These are phyloP conservation scores for Mrakia hoshinonis DNA, from an alignment of 768 basidiomycete genomes.

Conservation along the genomic window DNA sequence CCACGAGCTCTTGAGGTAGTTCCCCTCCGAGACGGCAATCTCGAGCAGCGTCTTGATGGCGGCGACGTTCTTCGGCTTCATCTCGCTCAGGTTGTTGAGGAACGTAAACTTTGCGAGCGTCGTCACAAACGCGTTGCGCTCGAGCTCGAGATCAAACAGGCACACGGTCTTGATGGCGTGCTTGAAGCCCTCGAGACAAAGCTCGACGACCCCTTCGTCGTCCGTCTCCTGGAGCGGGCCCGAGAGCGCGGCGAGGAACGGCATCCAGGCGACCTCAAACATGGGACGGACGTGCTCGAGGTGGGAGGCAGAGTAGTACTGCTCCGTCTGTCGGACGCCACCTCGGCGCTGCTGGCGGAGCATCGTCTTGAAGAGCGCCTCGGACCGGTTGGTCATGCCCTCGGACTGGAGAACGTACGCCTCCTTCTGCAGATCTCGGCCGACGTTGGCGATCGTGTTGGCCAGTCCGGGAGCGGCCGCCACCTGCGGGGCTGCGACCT, in stretches of 20 bases:
- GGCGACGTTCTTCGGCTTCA: slow-evolving; percentile 99
- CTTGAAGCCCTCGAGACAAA: slow-evolving; percentile 92
- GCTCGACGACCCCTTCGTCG: slow-evolving; percentile 79
- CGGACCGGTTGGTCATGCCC: slow-evolving; percentile 93
- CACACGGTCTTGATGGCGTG: slow-evolving; percentile 93
- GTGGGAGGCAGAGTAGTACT: slow-evolving; percentile 93
- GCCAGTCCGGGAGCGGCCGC: slow-evolving; percentile 59
- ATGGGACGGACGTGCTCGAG: slow-evolving; percentile 94
- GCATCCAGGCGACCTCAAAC: slow-evolving; percentile 99
- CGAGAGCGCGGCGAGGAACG: slow-evolving; percentile 89
- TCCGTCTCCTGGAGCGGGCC: slow-evolving; percentile 91
- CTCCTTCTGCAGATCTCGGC: slow-evolving; percentile 88
- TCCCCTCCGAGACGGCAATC: slow-evolving; percentile 92
- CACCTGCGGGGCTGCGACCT: slow-evolving; percentile 54
- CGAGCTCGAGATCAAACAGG: slow-evolving; percentile 92
- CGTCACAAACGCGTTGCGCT: slow-evolving; percentile 97
- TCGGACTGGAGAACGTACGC: slow-evolving; percentile 91
- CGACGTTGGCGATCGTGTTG: slow-evolving; percentile 74
- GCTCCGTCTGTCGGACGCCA: slow-evolving; percentile 53
- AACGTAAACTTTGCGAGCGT: slow-evolving; percentile 95
- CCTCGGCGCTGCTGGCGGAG: slow-evolving; percentile 82
- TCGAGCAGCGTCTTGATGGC: slow-evolving; percentile 93
- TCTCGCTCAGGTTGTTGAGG: slow-evolving; percentile 93
- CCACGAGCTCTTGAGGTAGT: slow-evolving; percentile 91
- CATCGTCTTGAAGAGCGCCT: slow-evolving; percentile 87